Percentiles rank a stretch among this genome's conserved stretches.
These are phyloP conservation scores for Baudoinia panamericana DNA, from an alignment of 495 filamentous ascomycete species.

Conservation along the genomic window DNA sequence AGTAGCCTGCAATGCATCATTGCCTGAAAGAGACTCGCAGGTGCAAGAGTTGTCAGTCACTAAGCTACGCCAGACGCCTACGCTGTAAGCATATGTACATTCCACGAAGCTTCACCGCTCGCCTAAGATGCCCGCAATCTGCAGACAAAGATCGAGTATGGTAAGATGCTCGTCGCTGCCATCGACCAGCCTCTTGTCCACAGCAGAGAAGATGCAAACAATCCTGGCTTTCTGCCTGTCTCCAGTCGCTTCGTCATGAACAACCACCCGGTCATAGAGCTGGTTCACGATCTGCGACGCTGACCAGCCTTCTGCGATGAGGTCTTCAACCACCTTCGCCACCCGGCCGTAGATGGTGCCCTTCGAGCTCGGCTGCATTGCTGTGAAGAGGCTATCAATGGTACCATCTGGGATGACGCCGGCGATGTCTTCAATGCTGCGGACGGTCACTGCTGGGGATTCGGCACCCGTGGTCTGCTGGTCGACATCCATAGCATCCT, in stretches of 20 bases:
- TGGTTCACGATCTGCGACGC: slow-evolving; percentile 79
- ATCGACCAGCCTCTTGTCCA: slow-evolving; percentile 90
- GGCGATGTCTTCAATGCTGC: slow-evolving; percentile 84
- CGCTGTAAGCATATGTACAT: too few relatives aligned
- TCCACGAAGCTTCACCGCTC: slow-evolving; percentile 24
- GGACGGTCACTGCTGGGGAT: slow-evolving; percentile 47
- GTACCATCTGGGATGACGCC: slow-evolving; percentile 73
- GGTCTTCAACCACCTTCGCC: slow-evolving; percentile 64
- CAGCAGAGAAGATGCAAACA: slow-evolving; percentile 74
- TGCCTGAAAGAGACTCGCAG: too few relatives aligned
- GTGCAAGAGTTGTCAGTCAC: too few relatives aligned
- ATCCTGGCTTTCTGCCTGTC: slow-evolving; percentile 86
- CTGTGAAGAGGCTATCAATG: slow-evolving; percentile 54
- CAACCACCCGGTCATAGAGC: slow-evolving; percentile 73
- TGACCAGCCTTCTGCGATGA: slow-evolving; percentile 97
- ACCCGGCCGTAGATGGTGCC: slow-evolving; percentile 60
- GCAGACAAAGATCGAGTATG: slow-evolving; percentile 69
- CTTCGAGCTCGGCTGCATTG: slow-evolving; percentile 56
- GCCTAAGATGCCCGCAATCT: slow-evolving; percentile 63
- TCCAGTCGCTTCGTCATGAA: slow-evolving; percentile 59
- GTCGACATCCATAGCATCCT: slow-evolving; percentile 41
- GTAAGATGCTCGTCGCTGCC: slow-evolving; percentile 93
- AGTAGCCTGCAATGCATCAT: too few relatives aligned
- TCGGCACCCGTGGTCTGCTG: slow-evolving; percentile 28
- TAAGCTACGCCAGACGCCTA: too few relatives aligned